Evolutionary conservation across 2,329 filamentous ascomycete species (phyloP).

Genomic region (Colletotrichum sp.): DNA sequence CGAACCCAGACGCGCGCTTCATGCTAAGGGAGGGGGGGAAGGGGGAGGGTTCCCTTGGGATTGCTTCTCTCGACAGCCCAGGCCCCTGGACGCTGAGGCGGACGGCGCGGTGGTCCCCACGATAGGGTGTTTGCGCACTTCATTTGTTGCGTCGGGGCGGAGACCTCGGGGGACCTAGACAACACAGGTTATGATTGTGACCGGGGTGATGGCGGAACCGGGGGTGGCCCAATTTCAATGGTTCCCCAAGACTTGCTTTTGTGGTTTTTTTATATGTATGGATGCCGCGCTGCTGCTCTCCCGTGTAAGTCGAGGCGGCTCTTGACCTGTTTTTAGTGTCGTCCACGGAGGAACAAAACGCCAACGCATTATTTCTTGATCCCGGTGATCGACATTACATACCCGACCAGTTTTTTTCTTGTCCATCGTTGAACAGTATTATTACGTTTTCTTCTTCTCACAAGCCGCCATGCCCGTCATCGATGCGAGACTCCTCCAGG

Average conservation of each 20-base stretch:
- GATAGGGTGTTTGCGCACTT: neutral
- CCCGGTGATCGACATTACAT: slow-evolving; percentile 6
- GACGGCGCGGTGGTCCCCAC: neutral
- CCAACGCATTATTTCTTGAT: neutral
- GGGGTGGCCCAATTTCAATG: neutral
- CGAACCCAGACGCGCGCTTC: slow-evolving; percentile 16
- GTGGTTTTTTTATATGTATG: neutral
- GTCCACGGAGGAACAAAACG: neutral
- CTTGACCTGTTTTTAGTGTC: neutral
- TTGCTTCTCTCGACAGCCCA: neutral
- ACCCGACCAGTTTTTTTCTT: neutral
- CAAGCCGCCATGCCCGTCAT: slow-evolving; percentile 5
- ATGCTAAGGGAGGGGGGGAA: neutral
- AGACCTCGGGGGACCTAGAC: neutral
- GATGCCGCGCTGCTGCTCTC: neutral
- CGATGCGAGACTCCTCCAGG: slow-evolving; percentile 3
- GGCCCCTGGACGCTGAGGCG: neutral
- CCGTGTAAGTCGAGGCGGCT: neutral
- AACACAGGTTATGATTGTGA: neutral
- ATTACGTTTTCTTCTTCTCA: neutral
- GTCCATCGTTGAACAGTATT: neutral
- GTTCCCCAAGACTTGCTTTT: neutral
- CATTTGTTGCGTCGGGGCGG: neutral
- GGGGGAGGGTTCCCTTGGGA: neutral
- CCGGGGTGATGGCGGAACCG: neutral